Evolutionary conservation across 1,284 basidiomycete species (phyloP).

Genomic region (Xanthoconium separans): DNA sequence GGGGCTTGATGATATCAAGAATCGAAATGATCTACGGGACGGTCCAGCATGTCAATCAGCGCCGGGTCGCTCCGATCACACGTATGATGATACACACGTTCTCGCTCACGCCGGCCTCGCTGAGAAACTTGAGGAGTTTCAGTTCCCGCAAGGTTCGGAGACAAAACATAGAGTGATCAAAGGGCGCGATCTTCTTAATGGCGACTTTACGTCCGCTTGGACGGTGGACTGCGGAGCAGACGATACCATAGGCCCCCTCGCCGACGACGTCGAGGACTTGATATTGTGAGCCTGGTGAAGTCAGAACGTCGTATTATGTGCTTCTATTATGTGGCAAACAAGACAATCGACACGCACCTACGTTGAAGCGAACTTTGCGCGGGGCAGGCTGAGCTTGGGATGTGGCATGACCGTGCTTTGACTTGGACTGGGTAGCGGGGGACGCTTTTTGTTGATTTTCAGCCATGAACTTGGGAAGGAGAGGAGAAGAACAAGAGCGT

Average conservation of each 20-base stretch:
- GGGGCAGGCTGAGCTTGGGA: slow-evolving; percentile 68
- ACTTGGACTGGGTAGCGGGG: slow-evolving; percentile 38
- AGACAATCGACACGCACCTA: slow-evolving; percentile 58
- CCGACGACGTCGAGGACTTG: slow-evolving; percentile 91
- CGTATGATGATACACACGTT: slow-evolving; percentile 53
- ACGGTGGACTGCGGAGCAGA: slow-evolving; percentile 83
- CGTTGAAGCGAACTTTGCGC: slow-evolving; percentile 89
- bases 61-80: background rate
- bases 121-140: slow-evolving; percentile 89
- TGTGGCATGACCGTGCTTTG: slow-evolving; percentile 61
- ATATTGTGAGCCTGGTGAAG: slow-evolving; percentile 68
- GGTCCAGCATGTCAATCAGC: background rate
- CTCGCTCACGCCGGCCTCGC: slow-evolving; percentile 88
- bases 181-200: slow-evolving; percentile 91
- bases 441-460: slow-evolving; percentile 22
- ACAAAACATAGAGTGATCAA: slow-evolving; percentile 92
- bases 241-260: slow-evolving; percentile 85
- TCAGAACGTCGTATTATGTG: background rate
- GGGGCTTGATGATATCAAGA: slow-evolving; percentile 90
- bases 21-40: slow-evolving; percentile 84
- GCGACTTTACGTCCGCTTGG: slow-evolving; percentile 81
- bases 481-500: slow-evolving; percentile 11
- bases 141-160: slow-evolving; percentile 83
- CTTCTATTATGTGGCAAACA: background rate
- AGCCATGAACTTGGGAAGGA: slow-evolving; percentile 20